Conservation (phyloP, 2,329 filamentous ascomycete genomes). For the Tolypocladium pustulatum region DNA sequence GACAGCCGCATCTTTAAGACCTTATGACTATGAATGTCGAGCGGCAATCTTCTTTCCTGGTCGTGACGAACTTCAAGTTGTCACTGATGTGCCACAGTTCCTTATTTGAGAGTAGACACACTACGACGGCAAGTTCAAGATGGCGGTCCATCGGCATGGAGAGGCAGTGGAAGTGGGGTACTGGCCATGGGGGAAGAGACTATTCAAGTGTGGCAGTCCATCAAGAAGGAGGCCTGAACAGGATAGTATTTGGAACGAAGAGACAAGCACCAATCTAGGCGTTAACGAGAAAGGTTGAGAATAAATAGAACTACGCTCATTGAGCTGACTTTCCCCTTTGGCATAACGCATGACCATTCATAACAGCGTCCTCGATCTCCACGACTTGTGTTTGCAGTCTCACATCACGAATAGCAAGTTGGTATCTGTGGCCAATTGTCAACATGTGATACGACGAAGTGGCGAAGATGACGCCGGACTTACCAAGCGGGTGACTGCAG, state of each 20-base stretch:
- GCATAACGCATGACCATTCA: neutral
- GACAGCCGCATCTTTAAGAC: too few species aligned
- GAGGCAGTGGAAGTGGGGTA: neutral
- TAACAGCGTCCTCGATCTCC: neutral
- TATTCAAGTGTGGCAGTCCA: neutral
- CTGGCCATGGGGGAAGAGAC: neutral
- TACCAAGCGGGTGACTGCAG: slow-evolving; percentile 91
- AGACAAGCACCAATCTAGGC: neutral
- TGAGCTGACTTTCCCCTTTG: neutral
- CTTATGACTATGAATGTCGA: too few species aligned
- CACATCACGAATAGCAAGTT: slow-evolving; percentile 61
- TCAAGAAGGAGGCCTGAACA: neutral
- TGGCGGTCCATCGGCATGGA: neutral
- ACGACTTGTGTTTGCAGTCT: neutral
- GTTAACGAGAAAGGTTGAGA: neutral
- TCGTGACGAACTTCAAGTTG: too few species aligned
- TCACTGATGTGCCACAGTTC: too few species aligned
- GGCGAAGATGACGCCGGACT: slow-evolving; percentile 21
- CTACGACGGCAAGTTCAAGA: neutral
- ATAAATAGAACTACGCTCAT: too few species aligned
- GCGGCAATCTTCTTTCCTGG: too few species aligned
- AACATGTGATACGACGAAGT: neutral
- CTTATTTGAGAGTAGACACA: too few species aligned
- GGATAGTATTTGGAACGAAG: neutral
- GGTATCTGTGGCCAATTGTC: slow-evolving; percentile 37